Conservation (phyloP, 208 protist genomes). For the Trichomonas gallinae region DNA sequence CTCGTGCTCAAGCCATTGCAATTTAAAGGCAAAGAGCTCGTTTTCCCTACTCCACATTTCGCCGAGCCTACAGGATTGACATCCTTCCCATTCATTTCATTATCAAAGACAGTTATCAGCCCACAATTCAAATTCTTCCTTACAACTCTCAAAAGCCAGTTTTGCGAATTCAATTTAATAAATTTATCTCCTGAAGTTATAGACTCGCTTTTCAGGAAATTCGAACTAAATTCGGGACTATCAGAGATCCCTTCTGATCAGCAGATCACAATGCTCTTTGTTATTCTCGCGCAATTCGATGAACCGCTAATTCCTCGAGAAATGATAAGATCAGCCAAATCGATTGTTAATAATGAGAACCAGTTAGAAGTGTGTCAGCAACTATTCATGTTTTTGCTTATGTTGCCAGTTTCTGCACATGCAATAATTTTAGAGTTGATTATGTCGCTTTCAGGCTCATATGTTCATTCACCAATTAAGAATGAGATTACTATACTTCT, state of each 20-base stretch:
- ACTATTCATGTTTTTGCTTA: background rate
- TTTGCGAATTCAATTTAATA: background rate
- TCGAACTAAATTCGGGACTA: background rate
- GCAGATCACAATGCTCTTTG: background rate
- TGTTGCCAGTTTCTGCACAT: background rate
- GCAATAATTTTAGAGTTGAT: background rate
- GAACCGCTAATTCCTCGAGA: background rate
- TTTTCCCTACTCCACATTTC: background rate
- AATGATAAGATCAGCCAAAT: background rate
- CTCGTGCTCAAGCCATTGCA: background rate
- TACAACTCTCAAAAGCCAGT: background rate
- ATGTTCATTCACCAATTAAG: background rate
- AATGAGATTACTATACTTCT: background rate
- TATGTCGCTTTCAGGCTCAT: background rate
- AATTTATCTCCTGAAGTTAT: background rate
- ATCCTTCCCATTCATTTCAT: background rate
- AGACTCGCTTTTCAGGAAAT: background rate
- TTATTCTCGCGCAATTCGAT: background rate
- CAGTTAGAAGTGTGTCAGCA: background rate
- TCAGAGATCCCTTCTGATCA: background rate
- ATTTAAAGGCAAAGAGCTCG: background rate
- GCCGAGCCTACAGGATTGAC: background rate
- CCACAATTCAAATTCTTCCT: background rate
- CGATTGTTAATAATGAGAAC: background rate
- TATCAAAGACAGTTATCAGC: background rate